Conservation (phyloP, 371 early-diverging fungal species). For the Chytridium lagenaria region DNA sequence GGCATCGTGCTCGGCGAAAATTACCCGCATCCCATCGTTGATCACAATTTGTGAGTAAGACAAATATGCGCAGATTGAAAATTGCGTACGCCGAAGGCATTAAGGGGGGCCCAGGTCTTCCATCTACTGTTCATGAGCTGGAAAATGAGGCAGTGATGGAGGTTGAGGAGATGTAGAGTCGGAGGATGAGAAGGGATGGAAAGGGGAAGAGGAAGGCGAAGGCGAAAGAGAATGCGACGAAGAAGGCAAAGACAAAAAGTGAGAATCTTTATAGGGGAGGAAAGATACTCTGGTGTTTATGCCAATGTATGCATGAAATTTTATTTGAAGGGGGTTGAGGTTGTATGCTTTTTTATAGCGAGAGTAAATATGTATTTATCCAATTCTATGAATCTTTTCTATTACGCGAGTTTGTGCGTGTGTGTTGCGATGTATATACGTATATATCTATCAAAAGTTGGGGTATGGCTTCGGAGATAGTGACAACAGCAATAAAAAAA, state of each 20-base stretch:
- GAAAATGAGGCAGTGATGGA: neutral
- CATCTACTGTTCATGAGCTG: neutral
- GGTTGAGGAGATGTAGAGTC: neutral
- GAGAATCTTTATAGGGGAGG: too few species aligned
- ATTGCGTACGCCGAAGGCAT: constrained; percentile 24
- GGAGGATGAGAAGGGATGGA: constrained; percentile 1
- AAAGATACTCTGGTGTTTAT: too few species aligned
- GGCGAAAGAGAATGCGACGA: neutral
- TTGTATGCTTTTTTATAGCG: too few species aligned
- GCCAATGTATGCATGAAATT: too few species aligned
- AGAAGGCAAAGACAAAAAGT: constrained; percentile 9
- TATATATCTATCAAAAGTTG: too few species aligned
- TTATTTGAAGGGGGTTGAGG: too few species aligned
- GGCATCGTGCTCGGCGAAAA: constrained; percentile 41
- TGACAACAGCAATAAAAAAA: too few species aligned
- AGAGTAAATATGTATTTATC: too few species aligned
- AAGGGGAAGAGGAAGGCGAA: neutral
- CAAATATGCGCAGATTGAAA: constrained; percentile 40
- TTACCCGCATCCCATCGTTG: constrained; percentile 45
- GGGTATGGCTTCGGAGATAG: too few species aligned
- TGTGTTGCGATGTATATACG: too few species aligned
- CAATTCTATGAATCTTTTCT: too few species aligned
- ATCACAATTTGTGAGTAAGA: constrained; percentile 35
- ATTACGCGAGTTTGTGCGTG: too few species aligned
- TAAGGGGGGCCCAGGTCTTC: constrained; percentile 8